Evolutionary conservation across 2,329 filamentous ascomycete species (phyloP).

Genomic region (Colletotrichum cordylinicola): DNA sequence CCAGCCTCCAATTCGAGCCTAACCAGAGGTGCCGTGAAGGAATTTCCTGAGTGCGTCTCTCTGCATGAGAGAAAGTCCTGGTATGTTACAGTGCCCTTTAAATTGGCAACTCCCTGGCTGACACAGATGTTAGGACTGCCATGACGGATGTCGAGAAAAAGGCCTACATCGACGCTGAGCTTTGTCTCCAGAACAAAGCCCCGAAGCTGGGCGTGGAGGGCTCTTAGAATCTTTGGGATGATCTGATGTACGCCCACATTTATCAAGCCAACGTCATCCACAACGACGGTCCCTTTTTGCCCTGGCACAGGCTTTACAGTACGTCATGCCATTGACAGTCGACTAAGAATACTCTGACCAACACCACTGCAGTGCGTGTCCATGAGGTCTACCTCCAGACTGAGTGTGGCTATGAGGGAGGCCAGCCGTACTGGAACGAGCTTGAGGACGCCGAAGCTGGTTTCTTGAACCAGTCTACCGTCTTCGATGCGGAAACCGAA

Average conservation of each 20-base stretch:
- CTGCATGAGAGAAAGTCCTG: neutral
- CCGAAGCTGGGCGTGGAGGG: neutral
- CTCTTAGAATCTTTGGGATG: neutral
- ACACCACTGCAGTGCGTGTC: constrained; percentile 22
- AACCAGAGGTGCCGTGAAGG: neutral
- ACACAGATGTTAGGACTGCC: neutral
- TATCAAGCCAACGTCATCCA: neutral
- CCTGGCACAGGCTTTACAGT: neutral
- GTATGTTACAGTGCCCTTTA: neutral
- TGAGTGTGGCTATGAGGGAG: constrained; percentile 32
- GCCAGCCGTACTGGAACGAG: constrained; percentile 26
- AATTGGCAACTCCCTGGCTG: neutral
- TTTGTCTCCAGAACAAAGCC: constrained; percentile 9
- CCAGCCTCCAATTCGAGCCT: neutral
- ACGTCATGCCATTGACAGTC: neutral
- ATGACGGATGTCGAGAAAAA: constrained; percentile 17
- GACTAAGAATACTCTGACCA: neutral
- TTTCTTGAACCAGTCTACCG: neutral
- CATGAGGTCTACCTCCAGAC: constrained; percentile 30
- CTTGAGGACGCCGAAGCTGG: neutral
- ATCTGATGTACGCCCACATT: neutral
- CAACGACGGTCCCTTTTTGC: neutral
- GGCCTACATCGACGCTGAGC: constrained; percentile 21
- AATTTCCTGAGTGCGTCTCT: neutral
- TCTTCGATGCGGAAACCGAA: constrained; percentile 4